These are phyloP conservation scores for Penicillium manginii DNA, from an alignment of 495 filamentous ascomycete genomes.

Conservation along the genomic window DNA sequence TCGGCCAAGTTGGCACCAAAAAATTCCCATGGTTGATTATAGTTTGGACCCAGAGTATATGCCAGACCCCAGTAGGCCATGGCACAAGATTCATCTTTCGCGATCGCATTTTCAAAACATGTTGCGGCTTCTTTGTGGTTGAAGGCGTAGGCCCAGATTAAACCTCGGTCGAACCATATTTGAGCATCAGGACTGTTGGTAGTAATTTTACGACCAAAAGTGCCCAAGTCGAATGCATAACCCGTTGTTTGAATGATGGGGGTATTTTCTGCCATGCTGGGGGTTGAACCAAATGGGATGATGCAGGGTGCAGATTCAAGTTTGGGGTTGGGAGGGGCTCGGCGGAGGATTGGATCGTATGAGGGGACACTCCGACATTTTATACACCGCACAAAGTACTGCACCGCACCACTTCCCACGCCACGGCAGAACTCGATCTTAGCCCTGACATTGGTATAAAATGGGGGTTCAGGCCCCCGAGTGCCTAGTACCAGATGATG, in stretches of 20 bases:
- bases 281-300: not conserved
- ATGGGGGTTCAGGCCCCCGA: too few relatives aligned
- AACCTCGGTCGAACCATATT: conserved; percentile 41
- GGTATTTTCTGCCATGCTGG: conserved; percentile 1
- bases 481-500: not conserved
- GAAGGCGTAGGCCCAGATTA: conserved; percentile 42
- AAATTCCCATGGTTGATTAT: conserved; percentile 74
- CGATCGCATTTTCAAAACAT: conserved; percentile 63
- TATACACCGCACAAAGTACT: conserved; percentile 3
- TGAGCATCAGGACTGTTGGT: conserved; percentile 33
- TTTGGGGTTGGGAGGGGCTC: conserved; percentile 7
- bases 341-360: conserved; percentile 7
- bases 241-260: conserved; percentile 6
- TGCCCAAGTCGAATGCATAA: conserved; percentile 28
- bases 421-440: not conserved
- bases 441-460: not conserved
- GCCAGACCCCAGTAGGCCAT: conserved; percentile 72
- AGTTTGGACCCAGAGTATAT: conserved; percentile 67
- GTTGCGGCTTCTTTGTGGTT: conserved; percentile 41
- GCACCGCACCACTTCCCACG: not conserved
- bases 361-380: conserved; percentile 9
- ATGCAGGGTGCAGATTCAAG: not conserved
- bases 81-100: conserved; percentile 54
- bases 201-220: conserved; percentile 23
- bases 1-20: conserved; percentile 52